Conservation (phyloP, 2,329 filamentous ascomycete species). For the Acrocalymma vagum region DNA sequence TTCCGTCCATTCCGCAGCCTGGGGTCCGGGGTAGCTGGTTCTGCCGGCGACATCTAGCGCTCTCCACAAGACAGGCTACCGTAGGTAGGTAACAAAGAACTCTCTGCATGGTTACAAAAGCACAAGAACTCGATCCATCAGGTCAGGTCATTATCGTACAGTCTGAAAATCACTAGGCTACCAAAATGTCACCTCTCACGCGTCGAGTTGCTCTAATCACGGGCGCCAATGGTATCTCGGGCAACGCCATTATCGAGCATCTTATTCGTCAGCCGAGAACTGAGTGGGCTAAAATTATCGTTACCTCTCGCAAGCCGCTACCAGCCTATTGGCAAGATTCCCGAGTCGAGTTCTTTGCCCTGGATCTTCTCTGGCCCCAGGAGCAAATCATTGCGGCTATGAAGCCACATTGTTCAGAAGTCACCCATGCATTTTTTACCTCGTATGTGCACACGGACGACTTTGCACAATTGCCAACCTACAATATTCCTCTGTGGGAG, state of each 20-base stretch:
- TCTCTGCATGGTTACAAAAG: too few relatives aligned
- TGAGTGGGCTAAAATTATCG: slow-evolving; percentile 11
- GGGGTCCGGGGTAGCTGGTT: too few relatives aligned
- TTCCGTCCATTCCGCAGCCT: too few relatives aligned
- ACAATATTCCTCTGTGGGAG: slow-evolving; percentile 4
- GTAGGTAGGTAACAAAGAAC: too few relatives aligned
- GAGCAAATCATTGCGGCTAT: slow-evolving; percentile 5
- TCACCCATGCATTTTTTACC: slow-evolving; percentile 18
- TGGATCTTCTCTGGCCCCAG: slow-evolving; percentile 6
- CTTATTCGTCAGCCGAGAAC: slow-evolving; percentile 4
- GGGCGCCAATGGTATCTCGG: slow-evolving; percentile 15
- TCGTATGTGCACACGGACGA: slow-evolving; percentile 15
- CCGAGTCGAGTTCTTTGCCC: slow-evolving; percentile 10
- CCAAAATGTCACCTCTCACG: too few relatives aligned
- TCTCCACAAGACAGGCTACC: too few relatives aligned
- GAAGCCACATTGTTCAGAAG: slow-evolving; percentile 1
- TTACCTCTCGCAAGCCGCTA: slow-evolving; percentile 13
- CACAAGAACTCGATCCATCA: too few relatives aligned
- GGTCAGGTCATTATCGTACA: too few relatives aligned
- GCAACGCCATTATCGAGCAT: slow-evolving; percentile 13
- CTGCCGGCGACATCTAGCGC: too few relatives aligned
- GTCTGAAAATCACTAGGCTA: too few relatives aligned
- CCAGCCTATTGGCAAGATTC: slow-evolving; percentile 9
- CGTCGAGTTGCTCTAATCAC: too few relatives aligned
- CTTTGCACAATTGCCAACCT: slow-evolving; percentile 6